These are phyloP conservation scores for Catenaria anguillulae DNA, from an alignment of 371 early-diverging fungal genomes.

Conservation along the genomic window DNA sequence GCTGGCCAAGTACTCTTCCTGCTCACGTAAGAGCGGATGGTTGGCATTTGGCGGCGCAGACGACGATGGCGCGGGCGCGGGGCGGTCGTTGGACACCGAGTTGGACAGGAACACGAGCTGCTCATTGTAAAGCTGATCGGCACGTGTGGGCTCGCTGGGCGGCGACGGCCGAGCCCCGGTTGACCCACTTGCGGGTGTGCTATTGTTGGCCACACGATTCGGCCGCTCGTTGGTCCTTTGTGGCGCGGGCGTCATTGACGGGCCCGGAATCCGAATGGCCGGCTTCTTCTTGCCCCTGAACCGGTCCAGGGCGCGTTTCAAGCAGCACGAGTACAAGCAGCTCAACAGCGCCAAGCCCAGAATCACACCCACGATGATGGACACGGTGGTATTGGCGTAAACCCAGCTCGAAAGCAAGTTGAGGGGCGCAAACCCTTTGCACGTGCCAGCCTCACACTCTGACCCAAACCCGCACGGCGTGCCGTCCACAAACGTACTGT, in stretches of 20 bases:
- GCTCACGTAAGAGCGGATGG: too few relatives aligned
- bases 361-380: not conserved
- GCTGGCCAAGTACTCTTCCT: too few relatives aligned
- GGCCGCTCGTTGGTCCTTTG: too few relatives aligned
- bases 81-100: not conserved
- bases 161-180: not conserved
- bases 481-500: not conserved
- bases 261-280: not conserved
- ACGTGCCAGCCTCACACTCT: not conserved
- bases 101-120: not conserved
- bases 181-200: too few relatives aligned
- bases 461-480: not conserved
- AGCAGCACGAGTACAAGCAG: not conserved
- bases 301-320: not conserved
- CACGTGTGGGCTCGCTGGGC: too few relatives aligned
- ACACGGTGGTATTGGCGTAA: not conserved
- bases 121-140: not conserved
- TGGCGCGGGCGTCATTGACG: not conserved
- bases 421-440: not conserved
- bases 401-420: not conserved
- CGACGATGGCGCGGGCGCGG: not conserved
- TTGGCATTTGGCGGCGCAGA: too few relatives aligned
- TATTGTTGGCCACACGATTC: too few relatives aligned
- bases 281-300: too few relatives aligned
- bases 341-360: not conserved